These are phyloP conservation scores for Pythium monospermum DNA, from an alignment of 352 stramenopile genomes.

Conservation along the genomic window DNA sequence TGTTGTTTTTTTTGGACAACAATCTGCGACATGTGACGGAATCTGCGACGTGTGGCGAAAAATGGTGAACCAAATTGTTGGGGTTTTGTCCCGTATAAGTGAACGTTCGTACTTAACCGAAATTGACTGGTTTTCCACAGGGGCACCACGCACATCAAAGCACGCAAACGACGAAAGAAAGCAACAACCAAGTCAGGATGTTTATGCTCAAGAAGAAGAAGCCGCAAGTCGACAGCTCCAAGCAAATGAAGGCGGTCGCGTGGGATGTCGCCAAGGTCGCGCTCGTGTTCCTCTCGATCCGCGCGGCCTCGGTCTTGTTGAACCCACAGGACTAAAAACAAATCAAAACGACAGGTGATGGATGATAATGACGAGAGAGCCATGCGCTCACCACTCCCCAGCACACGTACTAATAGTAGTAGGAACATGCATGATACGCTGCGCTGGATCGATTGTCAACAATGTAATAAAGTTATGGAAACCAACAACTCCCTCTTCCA, in stretches of 20 bases:
- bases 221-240: constrained; percentile 67
- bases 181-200: constrained; percentile 27
- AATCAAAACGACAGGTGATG: not conserved
- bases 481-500: too few species aligned
- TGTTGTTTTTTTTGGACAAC: not conserved
- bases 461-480: too few species aligned
- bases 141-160: constrained; percentile 1
- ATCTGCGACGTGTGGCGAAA: constrained; percentile 6
- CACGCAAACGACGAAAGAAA: not conserved
- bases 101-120: constrained; percentile 17
- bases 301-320: constrained; percentile 61
- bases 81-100: not conserved
- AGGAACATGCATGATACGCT: too few species aligned
- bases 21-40: constrained; percentile 15
- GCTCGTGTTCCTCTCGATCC: constrained; percentile 67
- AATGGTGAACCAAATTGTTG: not conserved
- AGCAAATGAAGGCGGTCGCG: constrained; percentile 69
- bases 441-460: too few species aligned
- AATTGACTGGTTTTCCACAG: constrained; percentile 17
- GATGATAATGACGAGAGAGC: constrained; percentile 1
- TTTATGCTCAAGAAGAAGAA: constrained; percentile 90
- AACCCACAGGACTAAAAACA: constrained; percentile 42
- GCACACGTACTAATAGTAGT: too few species aligned
- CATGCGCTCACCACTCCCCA: not conserved
- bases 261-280: constrained; percentile 79